These are phyloP conservation scores for Nemophila menziesii DNA, from an alignment of 257 asterid genomes.

Conservation along the genomic window DNA sequence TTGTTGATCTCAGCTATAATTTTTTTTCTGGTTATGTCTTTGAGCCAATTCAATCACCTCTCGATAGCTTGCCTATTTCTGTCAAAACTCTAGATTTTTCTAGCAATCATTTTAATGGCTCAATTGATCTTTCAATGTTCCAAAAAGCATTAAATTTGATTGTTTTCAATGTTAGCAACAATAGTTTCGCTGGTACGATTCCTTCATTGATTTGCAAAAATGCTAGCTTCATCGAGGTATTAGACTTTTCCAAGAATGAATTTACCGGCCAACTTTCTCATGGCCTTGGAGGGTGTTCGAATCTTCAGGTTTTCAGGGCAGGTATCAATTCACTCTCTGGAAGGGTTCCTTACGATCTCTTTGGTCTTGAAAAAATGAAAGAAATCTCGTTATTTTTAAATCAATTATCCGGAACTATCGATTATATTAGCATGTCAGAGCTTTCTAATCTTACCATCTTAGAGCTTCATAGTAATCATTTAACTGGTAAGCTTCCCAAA, in stretches of 20 bases:
- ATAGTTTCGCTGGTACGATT: slow-evolving; percentile 23
- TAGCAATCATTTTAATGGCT: slow-evolving; percentile 29
- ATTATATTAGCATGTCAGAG: slow-evolving; percentile 6
- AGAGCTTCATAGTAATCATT: slow-evolving; percentile 34
- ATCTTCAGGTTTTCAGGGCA: slow-evolving; percentile 23
- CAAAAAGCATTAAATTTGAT: slow-evolving; percentile 9
- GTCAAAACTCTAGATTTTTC: slow-evolving; percentile 18
- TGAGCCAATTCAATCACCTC: not conserved
- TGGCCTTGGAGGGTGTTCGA: slow-evolving; percentile 15
- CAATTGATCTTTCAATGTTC: slow-evolving; percentile 12
- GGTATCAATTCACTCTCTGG: slow-evolving; percentile 35
- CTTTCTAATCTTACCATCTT: slow-evolving; percentile 19
- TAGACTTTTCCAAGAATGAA: slow-evolving; percentile 33
- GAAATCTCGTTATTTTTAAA: slow-evolving; percentile 31
- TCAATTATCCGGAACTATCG: slow-evolving; percentile 28
- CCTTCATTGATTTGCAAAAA: slow-evolving; percentile 25
- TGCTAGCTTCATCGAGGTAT: slow-evolving; percentile 9
- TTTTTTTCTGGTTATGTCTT: slow-evolving; percentile 11
- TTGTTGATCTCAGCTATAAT: slow-evolving; percentile 16
- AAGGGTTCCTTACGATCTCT: slow-evolving; percentile 21
- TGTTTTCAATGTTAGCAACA: slow-evolving; percentile 32
- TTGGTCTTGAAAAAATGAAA: slow-evolving; percentile 10
- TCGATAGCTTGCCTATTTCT: slow-evolving; percentile 6
- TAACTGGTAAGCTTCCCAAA: slow-evolving; percentile 26
- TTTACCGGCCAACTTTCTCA: slow-evolving; percentile 17